Percentiles rank a stretch among this genome's conserved stretches.
Evolutionary conservation across 192 early-diverging fungal species (phyloP).

Genomic region (Coemansia sp.): DNA sequence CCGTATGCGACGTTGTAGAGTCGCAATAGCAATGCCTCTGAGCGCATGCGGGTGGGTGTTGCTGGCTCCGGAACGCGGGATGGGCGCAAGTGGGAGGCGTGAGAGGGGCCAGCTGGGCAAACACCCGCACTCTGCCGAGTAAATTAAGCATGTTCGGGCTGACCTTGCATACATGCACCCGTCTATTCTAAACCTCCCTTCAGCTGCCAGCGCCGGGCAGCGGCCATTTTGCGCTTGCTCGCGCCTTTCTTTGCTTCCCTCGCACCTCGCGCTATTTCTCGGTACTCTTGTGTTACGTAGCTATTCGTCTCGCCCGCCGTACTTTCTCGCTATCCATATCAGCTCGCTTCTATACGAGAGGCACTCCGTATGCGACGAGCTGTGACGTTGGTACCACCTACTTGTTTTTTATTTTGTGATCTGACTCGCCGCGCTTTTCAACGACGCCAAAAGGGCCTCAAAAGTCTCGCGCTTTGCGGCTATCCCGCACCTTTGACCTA

Average conservation of each 20-base stretch:
- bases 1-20: too few species aligned
- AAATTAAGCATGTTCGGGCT: slow-evolving; percentile 6
- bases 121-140: slow-evolving; percentile 2
- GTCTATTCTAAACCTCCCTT: neutral
- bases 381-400: neutral
- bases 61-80: neutral
- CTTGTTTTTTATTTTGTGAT: neutral
- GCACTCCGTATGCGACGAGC: neutral
- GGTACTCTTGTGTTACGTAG: slow-evolving; percentile 3
- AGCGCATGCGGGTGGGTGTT: neutral
- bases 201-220: too few species aligned
- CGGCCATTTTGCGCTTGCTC: too few species aligned
- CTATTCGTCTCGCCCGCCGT: too few species aligned
- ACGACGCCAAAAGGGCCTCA: neutral
- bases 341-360: too few species aligned
- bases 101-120: slow-evolving; percentile 1
- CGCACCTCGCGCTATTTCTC: slow-evolving; percentile 2
- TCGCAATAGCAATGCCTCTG: too few species aligned
- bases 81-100: neutral
- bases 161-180: slow-evolving; percentile 2
- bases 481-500: neutral
- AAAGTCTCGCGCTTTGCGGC: neutral
- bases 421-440: slow-evolving; percentile 1
- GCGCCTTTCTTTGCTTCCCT: neutral
- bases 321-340: too few species aligned